These are phyloP conservation scores for Cnidoscolus chayamansa DNA, from an alignment of 441 rosid species.

Conservation along the genomic window DNA sequence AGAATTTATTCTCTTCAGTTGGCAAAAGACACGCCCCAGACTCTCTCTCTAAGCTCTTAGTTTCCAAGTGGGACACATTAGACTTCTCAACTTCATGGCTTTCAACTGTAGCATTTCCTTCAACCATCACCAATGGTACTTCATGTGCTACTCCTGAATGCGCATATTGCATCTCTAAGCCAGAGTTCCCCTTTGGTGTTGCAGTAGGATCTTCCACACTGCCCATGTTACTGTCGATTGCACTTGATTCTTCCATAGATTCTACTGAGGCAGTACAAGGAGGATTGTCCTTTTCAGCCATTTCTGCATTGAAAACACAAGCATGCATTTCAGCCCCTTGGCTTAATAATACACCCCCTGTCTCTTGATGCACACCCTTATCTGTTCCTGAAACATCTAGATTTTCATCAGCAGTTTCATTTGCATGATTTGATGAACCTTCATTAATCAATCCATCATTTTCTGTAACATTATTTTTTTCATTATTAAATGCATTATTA, in stretches of 20 bases:
- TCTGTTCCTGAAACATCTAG: conserved; percentile 29
- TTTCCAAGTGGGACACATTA: conserved; percentile 27
- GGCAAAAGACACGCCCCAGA: conserved; percentile 31
- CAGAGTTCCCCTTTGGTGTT: conserved; percentile 32
- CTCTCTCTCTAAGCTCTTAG: conserved; percentile 24
- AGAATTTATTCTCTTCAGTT: conserved; percentile 28
- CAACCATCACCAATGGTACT: conserved; percentile 22
- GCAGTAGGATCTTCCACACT: conserved; percentile 34
- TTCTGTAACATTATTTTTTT: conserved; percentile 25
- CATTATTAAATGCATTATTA: conserved; percentile 26
- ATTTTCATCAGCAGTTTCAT: conserved; percentile 28
- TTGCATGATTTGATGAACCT: conserved; percentile 29
- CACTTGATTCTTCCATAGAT: conserved; percentile 31
- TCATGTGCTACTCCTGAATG: conserved; percentile 22
- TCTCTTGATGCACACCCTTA: conserved; percentile 21
- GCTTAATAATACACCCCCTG: conserved; percentile 19
- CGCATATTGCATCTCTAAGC: conserved; percentile 24
- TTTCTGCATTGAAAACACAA: conserved; percentile 28
- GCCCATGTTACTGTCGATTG: conserved; percentile 19
- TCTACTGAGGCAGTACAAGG: conserved; percentile 25
- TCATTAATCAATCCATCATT: conserved; percentile 35
- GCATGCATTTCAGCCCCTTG: conserved; percentile 26
- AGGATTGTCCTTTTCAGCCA: conserved; percentile 31
- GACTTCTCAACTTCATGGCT: conserved; percentile 32
- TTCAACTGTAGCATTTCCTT: conserved; percentile 24